These are phyloP conservation scores for Spinacia oleracea DNA, from an alignment of 179 eudicot species.

Conservation along the genomic window DNA sequence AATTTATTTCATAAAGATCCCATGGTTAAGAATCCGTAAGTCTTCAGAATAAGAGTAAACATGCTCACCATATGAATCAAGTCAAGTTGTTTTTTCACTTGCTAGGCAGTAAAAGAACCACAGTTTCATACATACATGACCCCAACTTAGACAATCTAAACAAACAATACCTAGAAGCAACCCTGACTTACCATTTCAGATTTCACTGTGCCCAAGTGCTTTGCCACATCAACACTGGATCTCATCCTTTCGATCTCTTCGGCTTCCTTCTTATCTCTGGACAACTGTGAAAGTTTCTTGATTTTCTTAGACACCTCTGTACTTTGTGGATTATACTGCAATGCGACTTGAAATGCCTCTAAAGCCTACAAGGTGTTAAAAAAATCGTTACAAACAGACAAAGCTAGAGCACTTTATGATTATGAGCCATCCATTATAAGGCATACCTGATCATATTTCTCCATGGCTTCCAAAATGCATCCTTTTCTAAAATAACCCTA, in stretches of 20 bases:
- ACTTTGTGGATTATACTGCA: constrained; percentile 77
- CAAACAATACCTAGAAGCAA: constrained; percentile 15
- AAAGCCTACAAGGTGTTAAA: constrained; percentile 58
- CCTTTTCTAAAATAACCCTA: constrained; percentile 99
- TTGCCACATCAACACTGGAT: constrained; percentile 75
- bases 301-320: constrained; percentile 87
- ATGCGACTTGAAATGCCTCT: constrained; percentile 73
- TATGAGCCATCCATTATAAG: background rate
- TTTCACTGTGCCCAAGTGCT: constrained; percentile 63
- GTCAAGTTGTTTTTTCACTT: background rate
- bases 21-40: background rate
- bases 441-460: constrained; percentile 76
- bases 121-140: background rate
- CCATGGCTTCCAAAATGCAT: constrained; percentile 92
- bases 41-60: background rate
- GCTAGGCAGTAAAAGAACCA: background rate
- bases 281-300: constrained; percentile 74
- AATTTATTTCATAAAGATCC: background rate
- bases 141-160: background rate
- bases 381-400: background rate
- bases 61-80: background rate
- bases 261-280: constrained; percentile 70
- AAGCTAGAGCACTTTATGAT: constrained; percentile 2
- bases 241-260: constrained; percentile 74
- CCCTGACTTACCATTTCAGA: constrained; percentile 68